These are phyloP conservation scores for Fraxinus pennsylvanica DNA, from an alignment of 257 asterid genomes.

Conservation along the genomic window DNA sequence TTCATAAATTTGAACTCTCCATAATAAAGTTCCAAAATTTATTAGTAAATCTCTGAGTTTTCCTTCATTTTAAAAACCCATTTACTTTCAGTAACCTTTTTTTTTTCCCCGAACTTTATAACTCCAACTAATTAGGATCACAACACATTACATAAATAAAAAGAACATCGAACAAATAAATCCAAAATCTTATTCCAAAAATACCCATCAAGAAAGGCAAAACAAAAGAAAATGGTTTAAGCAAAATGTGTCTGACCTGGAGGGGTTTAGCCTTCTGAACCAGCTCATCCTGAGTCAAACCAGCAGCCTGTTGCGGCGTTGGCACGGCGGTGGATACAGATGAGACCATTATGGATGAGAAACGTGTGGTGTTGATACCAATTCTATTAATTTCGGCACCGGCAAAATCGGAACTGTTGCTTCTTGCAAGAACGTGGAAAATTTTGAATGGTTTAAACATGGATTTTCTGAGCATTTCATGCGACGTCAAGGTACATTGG, in stretches of 20 bases:
- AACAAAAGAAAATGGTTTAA: neutral
- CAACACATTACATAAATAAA: slow-evolving; percentile 7
- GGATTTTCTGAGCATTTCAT: slow-evolving; percentile 37
- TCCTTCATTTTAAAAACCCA: neutral
- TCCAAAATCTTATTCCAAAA: slow-evolving; percentile 5
- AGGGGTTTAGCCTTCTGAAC: slow-evolving; percentile 44
- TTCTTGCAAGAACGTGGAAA: slow-evolving; percentile 17
- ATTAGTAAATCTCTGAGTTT: neutral
- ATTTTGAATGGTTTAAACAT: slow-evolving; percentile 28
- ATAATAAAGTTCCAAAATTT: neutral
- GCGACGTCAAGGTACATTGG: slow-evolving; percentile 47
- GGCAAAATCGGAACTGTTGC: neutral
- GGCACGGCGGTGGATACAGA: slow-evolving; percentile 45
- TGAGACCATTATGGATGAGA: slow-evolving; percentile 55
- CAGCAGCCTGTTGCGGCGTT: slow-evolving; percentile 36
- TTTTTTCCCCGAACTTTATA: neutral
- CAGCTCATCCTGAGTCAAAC: slow-evolving; percentile 33
- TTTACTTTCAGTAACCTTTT: neutral
- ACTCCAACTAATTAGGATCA: slow-evolving; percentile 2
- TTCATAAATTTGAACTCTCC: neutral
- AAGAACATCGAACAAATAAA: slow-evolving; percentile 15
- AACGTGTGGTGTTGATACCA: slow-evolving; percentile 7
- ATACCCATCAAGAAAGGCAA: neutral
- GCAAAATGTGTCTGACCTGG: slow-evolving; percentile 49
- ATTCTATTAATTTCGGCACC: slow-evolving; percentile 14